Base-by-base conservation (phyloP, 768 basidiomycete species). In the Trametes cingulata region DNA sequence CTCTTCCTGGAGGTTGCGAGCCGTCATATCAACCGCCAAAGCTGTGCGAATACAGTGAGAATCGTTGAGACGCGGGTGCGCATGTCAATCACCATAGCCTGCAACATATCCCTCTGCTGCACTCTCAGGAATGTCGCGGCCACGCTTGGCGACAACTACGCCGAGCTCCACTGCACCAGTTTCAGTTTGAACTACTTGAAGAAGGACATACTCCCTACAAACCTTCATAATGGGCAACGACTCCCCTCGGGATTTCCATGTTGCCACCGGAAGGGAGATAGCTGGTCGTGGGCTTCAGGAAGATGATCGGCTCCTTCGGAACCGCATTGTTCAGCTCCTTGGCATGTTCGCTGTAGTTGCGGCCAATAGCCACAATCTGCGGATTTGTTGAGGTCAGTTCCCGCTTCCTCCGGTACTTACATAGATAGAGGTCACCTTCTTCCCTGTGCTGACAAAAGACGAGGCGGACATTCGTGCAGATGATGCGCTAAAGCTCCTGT, bases 241-340 rank as follows among this genome's bases (percentile, higher is more conserved):
- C 81, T 6, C 95, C 95, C 25, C 70, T 75, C 0, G 97, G 97
- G 36, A 98, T 89, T 76, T 98, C 91, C 19, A 98, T 76, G 36
- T 82, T 81, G 1, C 91, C 93, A 0, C 91, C 91, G 15, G 85
- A 84, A 20, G 78, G 68, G 22, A 98, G 69, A 69, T 95, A 98
- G 70, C 90, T 93, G 13, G 89, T 86, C 5, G 97, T 98, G 8
- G 96, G 97, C 75, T 99, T 99, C 25, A 98, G 77, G 79, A 99
- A 99, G 83, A 98, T 95, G 81, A 99, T 98, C 0, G 97, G 97
- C 70, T 98, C 95, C 71, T 87, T 91, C 0, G 96, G 95, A 6
- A 88, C 76, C 6, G 89, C 77, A 71, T 98, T 98, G 69, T 87
- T 88, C 36, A 98, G 82, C 70, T 99, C 97, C 74, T 91, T 93